Base-by-base conservation (phyloP, 306 rosid genomes). In the Gastrolobium villosum region DNA sequence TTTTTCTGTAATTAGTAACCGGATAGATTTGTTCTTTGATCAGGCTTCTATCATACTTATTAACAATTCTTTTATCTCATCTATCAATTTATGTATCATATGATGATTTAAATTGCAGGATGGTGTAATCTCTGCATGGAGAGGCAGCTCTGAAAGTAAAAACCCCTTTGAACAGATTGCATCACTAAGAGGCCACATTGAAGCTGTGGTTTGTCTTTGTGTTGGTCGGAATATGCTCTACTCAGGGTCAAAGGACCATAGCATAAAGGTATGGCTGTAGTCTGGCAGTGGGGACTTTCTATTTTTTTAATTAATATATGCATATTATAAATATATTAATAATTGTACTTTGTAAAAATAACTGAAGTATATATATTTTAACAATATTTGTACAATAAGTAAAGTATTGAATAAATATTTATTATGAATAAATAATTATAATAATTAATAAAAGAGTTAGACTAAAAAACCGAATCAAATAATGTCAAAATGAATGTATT, bases 161-260 rank as follows among this genome's bases (percentile, higher is more conserved):
- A 63, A 34, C 59, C 82, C 84, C 11, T 87, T 89, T 30, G 10
- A 70, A n/a, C 30, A 31, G 4, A 75, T 67, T 54, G 77, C 80
- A 20, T 34, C 75, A 56, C 64, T 89, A 4, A 52, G 44, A 46
- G 87, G 89, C 75, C 86, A 89, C 75, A 64, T 40, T 11, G 48
- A 39, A 26, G 75, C 77, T 1, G 84, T 72, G 2, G 32, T 46
- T 39, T 83, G 81, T 34, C 63, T 85, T 13, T 45, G 81, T 56
- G 65, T 78, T 70, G 86, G 87, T 45, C 10, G 46, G 9, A 64
- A 83, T 0, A 82, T 34, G 80, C 3, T 89, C 41, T 86, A 53
- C 72, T 86, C 84, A 0, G 89, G 89, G 34, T 86, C 87, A 14
- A 74, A 20, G 77, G 87, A 89, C 79, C 77, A 76, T 9, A 80